Base-by-base conservation (phyloP, 164 flowering plant genomes). In the Kingdonia uniflora region DNA sequence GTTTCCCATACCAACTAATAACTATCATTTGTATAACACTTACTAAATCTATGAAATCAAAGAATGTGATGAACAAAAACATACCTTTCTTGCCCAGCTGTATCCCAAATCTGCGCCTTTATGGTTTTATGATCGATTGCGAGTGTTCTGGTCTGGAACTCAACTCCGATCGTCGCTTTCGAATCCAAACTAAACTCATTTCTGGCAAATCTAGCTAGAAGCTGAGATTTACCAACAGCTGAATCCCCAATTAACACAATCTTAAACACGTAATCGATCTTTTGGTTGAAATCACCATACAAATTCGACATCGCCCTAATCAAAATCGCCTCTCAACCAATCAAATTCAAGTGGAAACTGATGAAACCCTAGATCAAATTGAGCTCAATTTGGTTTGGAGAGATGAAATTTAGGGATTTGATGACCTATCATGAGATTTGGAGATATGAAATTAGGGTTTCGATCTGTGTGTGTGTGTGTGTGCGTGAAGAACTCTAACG, bases 91-190 rank as follows among this genome's bases (percentile, higher is more conserved):
- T 81, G 83, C 13, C 83, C 83, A 23, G 87, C 87, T 12, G 87
- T 78, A 56, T 81, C 83, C 87, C 87, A 81, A 37, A 82, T 82
- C 69, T 82, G 88, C 2, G 88, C 85, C 65, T 82, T 80, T n/a
- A 77, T 74, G 0, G 82, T 80, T 60, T 74, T 82, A 43, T 78
- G 53, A 66, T 82, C 80, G 12, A 82, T 71, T 14, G 52, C 42
- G 6, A 82, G 80, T 5, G 88, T 77, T 54, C 77, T 76, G 1
- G 83, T 82, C 60, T 82, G 88, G 49, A 81, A 81, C 57, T 81
- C 87, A 15, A 81, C 87, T 21, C 87, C 87, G 24, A 81, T 81
- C 0, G 87, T 81, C 1, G 87, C 87, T 54, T 81, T 81, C 0
- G 88, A 75, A 71, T 81, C 82, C 57, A 77, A 51, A 42, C 64